Evolutionary conservation across 108 stramenopile species (phyloP), one percentile per base, ranked within the genome.

Genomic region (Nitzschia sp.): DNA sequence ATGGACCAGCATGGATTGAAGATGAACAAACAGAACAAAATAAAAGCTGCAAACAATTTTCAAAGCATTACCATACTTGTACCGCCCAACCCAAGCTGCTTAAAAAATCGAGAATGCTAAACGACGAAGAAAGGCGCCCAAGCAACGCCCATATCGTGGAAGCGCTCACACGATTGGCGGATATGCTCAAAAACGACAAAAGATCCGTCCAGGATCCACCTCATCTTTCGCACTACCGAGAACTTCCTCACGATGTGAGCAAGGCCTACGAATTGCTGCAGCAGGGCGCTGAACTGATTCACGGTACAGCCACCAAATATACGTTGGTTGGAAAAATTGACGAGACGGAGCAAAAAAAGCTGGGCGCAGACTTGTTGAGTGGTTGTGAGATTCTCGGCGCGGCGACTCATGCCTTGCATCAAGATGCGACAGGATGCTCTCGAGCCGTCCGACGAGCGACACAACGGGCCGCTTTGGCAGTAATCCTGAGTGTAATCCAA

Each of bases 261-360:
- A 71, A 71, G 30, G 84, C 85, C 17, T 90, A 86, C 71, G 62
- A 78, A 5, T 32, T 85, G 22, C 62, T 94, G 11, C 22, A 65
- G 32, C 64, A 83, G 33, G 92, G 83, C 25, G 80, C 88, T 2
- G 22, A 68, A 27, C 45, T 87, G 47, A 73, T 94, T 11, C 73
- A 85, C 25, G 80, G 78, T 27, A 88, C 86, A 28, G 76, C 85
- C n/a, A 94, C 92, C 27, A 94, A 91, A 58, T 94, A 88, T 67
- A 82, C 92, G 8, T 68, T 94, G 15, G 73, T 94, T 19, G 80
- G 82, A 11, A 87, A 87, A 50, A 69, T 86, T 47, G 58, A 36
- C 21, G 48, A 44, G 30, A 31, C 67, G 27, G 85, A 89, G 25
- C 78, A 80, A 17, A 70, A 57, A 16, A 73, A 74, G 33, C 45